These are phyloP conservation scores for Nigrospora osmanthi DNA, from an alignment of 2,329 filamentous ascomycete species.

Conservation along the genomic window DNA sequence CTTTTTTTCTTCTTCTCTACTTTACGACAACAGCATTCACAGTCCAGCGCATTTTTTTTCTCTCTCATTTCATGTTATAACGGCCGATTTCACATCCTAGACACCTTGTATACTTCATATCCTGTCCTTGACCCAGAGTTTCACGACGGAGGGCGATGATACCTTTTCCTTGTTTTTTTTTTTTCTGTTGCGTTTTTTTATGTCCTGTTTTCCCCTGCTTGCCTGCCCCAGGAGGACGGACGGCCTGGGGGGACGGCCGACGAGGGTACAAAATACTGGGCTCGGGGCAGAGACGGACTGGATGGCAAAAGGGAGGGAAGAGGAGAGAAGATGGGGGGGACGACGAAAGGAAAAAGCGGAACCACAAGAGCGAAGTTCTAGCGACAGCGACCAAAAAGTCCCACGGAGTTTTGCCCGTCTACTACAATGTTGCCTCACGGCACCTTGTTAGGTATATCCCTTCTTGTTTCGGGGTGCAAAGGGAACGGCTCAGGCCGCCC, in stretches of 20 bases:
- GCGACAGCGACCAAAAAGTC: background rate
- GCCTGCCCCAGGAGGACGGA: no score
- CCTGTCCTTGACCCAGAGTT: slow-evolving; percentile 5
- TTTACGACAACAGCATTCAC: background rate
- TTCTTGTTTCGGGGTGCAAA: no score
- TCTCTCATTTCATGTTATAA: background rate
- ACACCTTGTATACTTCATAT: slow-evolving; percentile 16
- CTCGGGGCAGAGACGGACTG: no score
- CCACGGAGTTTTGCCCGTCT: background rate
- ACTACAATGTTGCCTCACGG: slow-evolving; percentile 11
- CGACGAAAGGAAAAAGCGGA: background rate
- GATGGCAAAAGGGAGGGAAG: background rate
- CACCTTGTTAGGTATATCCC: slow-evolving; percentile 5
- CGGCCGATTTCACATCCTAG: slow-evolving; percentile 3
- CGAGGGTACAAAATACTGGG: no score
- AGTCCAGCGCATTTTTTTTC: background rate
- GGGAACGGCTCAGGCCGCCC: no score
- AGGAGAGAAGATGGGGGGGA: background rate
- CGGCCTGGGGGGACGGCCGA: no score
- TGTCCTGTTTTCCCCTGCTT: no score
- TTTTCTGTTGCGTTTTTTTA: background rate
- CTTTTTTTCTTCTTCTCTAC: background rate
- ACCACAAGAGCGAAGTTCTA: background rate
- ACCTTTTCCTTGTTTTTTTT: background rate
- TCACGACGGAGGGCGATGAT: background rate